Percentiles rank a stretch among this genome's conserved stretches.
Conservation (phyloP, 108 stramenopile genomes). For the Nitzschia sp. region DNA sequence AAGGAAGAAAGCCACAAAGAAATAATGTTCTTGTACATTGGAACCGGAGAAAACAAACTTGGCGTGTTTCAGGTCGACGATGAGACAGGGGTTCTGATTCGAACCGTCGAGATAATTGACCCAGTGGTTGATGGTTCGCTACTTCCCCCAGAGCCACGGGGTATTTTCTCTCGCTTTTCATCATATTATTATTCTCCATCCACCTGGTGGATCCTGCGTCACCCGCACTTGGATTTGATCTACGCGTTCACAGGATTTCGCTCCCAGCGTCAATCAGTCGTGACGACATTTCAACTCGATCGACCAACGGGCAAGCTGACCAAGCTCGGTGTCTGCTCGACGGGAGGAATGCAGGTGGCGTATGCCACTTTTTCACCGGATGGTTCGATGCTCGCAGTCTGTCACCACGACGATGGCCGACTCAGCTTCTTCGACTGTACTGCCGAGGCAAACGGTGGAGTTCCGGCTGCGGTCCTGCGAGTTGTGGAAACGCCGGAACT, state of each 20-base stretch:
- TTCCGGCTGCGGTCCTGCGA: not conserved
- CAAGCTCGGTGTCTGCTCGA: constrained; percentile 8
- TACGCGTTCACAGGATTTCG: constrained; percentile 25
- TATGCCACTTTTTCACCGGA: constrained; percentile 31
- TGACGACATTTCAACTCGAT: constrained; percentile 30
- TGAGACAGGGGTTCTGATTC: constrained; percentile 16
- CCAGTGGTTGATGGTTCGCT: constrained; percentile 11
- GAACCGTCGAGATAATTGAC: constrained; percentile 11
- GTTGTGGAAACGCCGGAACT: constrained; percentile 24
- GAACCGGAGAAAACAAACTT: constrained; percentile 18
- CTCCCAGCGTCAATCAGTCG: not conserved
- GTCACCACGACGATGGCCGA: constrained; percentile 28
- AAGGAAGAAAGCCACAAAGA: too few relatives aligned
- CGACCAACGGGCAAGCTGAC: constrained; percentile 7
- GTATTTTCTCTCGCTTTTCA: not conserved
- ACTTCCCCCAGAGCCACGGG: not conserved
- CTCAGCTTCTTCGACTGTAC: constrained; percentile 33
- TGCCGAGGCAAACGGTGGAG: constrained; percentile 11
- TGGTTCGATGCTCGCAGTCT: not conserved
- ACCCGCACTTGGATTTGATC: constrained; percentile 25
- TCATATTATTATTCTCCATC: not conserved
- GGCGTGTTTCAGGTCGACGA: constrained; percentile 16
- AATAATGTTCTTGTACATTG: constrained; percentile 18
- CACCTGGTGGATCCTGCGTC: constrained; percentile 29
- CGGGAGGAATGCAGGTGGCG: constrained; percentile 17